Evolutionary conservation across 805 yeast genomes (phyloP), one percentile per base, ranked within the genome.

Genomic region (Candida coquimbonensis): DNA sequence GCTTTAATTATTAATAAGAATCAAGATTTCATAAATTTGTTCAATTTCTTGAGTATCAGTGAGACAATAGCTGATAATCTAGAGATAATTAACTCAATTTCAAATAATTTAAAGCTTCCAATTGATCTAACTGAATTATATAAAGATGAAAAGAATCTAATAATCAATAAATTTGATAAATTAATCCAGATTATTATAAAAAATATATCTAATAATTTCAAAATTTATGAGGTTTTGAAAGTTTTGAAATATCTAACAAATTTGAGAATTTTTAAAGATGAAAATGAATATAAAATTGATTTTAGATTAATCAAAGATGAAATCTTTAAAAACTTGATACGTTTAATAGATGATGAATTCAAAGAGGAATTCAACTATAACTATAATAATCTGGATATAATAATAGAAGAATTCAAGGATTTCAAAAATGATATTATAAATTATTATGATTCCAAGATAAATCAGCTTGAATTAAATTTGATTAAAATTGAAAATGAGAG

Each of bases 21-120:
- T 17, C 35, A 37, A 9, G 38, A 45, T 12, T 45, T 45, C 11
- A 25, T 48, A 9, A 38, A 39, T n/a, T 27, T 48, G 16, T 48
- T 46, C 3, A 42, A 42, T 34, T 45, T 48, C 14, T 31, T 48
- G 33, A 46, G 42, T 27, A 42, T 48, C 37, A 44, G 42, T 33
- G 48, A 45, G 27, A 16, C 24, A n/a, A n/a, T 16, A 12, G 7
- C 25, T 21, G 17, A 47, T 37, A 39, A 45, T 34, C 17, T 39
- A 26, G 44, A 42, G 5, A 37, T 42, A 11, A 26, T 48, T 17
- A 36, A 34, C 4, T 26, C 25, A 2, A 39, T 47, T 11, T 16
- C 26, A 17, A 9, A 31, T 17, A 42, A 44, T 31, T 32, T 47
- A n/a, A 26, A 38, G 2, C 26, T 44, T 9, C 50, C 50, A 24